Evolutionary conservation across 139 green algal genomes (phyloP), one percentile per base, ranked within the genome.

Genomic region (Microglena sp.): DNA sequence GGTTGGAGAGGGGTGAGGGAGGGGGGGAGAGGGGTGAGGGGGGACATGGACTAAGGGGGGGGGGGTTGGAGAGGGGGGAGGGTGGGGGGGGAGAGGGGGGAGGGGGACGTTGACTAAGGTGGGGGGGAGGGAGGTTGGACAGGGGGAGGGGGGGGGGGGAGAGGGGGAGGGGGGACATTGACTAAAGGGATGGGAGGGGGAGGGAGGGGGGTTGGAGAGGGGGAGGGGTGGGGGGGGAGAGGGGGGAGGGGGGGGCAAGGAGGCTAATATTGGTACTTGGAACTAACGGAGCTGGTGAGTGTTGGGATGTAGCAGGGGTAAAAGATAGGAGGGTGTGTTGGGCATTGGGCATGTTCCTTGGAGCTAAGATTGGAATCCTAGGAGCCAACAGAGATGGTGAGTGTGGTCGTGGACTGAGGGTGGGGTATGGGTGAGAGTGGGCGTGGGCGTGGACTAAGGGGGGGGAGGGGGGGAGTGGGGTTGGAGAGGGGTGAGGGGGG

Each of bases 321-420:
- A 28, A 26, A 60, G 53, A 22, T 26, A 22, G 15, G 22, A 24
- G 8, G 15, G 53, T 26, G 24, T 8, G 26, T 26, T 15, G 53
- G 22, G 15, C 8, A 15, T 15, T 95, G 44, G 82, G 78, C 15
- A 92, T 90, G 84, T 89, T 86, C 72, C 66, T 89, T 55, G 87
- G 85, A 3, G 84, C 84, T 53, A 92, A 92, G 75, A 90, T 90
- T 32, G 80, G 86, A 1, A 66, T 90, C 8, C 64, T 93, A 34
- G 86, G 11, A 40, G 56, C 28, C 11, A n/a, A 64, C 18, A 44
- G 50, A 24, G 15, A 32, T 32, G 50, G 50, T 59, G 50, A 24
- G 50, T 59, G 50, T 50, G 40, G 11, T 11, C 18, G 40, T 35
- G 3, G 43, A 29, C 3, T 26, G 40, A 24, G 40, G 11, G 40